A percentile compares a stretch with the other conserved stretches of the same genome.
Conservation (phyloP, 1,284 basidiomycete genomes). For the Sphaerobolus stellatus region DNA sequence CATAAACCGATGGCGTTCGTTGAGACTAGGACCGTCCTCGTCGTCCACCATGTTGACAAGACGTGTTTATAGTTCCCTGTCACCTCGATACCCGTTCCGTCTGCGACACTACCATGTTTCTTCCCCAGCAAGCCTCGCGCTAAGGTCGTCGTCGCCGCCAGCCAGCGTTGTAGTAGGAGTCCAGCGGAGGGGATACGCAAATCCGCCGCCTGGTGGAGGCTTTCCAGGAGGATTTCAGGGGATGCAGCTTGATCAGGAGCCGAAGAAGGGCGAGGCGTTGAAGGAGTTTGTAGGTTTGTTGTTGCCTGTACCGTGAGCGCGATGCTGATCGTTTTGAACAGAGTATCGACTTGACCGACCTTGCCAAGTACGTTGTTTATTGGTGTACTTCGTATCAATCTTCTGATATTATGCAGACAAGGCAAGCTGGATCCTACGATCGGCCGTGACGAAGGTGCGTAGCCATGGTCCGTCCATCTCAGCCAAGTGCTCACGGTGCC, state of each 20-base stretch:
- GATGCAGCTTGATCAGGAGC: constrained; percentile 37
- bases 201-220: no score
- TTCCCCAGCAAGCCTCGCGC: no score
- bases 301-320: not conserved
- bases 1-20: no score
- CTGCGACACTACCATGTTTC: no score
- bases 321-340: constrained; percentile 28
- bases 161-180: no score
- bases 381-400: not conserved
- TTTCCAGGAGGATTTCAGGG: constrained; percentile 42
- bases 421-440: constrained; percentile 91
- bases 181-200: no score
- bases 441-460: constrained; percentile 76
- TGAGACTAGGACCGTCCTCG: no score
- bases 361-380: constrained; percentile 50
- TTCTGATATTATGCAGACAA: constrained; percentile 33
- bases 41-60: no score
- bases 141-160: no score
- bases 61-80: no score
- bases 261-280: constrained; percentile 76
- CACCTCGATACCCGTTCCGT: no score
- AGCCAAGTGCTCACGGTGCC: constrained; percentile 16
- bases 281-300: constrained; percentile 71
- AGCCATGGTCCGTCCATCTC: not conserved
- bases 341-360: constrained; percentile 82